Evolutionary conservation across 2,329 filamentous ascomycete genomes (phyloP).

Genomic region (Scedosporium dehoogii): DNA sequence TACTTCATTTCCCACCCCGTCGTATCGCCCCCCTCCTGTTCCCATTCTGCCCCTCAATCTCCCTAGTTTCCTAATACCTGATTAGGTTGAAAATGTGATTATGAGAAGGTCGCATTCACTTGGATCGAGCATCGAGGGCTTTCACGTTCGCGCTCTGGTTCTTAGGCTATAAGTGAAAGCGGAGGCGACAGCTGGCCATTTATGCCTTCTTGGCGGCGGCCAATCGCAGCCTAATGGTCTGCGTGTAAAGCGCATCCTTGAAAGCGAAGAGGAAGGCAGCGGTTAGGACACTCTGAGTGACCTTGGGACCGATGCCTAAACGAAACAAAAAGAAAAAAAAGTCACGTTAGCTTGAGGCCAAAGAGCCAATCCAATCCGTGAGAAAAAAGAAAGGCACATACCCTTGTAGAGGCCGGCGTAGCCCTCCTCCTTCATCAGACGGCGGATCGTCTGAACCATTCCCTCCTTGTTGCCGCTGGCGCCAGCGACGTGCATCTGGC

Average conservation of each 20-base stretch:
- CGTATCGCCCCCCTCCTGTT: background rate
- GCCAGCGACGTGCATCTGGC: slow-evolving; percentile 86
- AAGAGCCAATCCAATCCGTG: background rate
- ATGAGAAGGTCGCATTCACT: background rate
- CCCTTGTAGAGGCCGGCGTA: slow-evolving; percentile 88
- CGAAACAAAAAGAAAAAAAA: background rate
- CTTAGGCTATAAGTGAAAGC: background rate
- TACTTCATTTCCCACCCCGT: background rate
- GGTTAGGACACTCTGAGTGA: slow-evolving; percentile 92
- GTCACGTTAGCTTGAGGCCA: background rate
- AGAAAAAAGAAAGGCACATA: slow-evolving; percentile 28
- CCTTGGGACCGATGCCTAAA: slow-evolving; percentile 85
- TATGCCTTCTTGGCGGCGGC: slow-evolving; percentile 27
- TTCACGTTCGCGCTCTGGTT: background rate
- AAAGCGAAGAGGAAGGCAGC: slow-evolving; percentile 95
- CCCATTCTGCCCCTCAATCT: background rate
- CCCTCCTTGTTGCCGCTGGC: slow-evolving; percentile 64
- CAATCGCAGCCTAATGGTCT: slow-evolving; percentile 58
- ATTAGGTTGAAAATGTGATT: background rate
- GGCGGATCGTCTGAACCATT: slow-evolving; percentile 65
- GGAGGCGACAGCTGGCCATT: background rate
- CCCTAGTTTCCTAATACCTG: background rate
- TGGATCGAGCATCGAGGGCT: background rate
- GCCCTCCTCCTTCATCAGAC: slow-evolving; percentile 83
- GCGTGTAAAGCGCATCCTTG: slow-evolving; percentile 90